Base-by-base conservation (phyloP, 805 yeast species). In the Candida railenensis region DNA sequence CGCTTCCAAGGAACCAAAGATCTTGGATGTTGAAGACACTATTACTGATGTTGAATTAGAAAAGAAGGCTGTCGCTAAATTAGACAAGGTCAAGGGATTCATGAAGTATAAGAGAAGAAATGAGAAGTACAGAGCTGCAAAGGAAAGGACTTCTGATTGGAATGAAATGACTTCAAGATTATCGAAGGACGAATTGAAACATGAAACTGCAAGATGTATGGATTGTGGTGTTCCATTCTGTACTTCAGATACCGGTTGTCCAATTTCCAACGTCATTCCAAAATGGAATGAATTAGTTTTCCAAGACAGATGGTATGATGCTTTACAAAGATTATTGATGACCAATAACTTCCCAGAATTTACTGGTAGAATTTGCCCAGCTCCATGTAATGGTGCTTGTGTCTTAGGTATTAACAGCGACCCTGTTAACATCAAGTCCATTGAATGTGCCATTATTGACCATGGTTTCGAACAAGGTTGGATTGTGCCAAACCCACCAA, bases 161-260 rank as follows among this genome's bases (percentile, higher is more conserved):
- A 81, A 85, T 53, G 98, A 92, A 71, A 78, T 92, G 65, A 83
- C 95, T 11, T 71, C 81, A 12, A 81, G 96, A 46, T 76, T 92
- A 57, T 75, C 89, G 47, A 87, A 88, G 69, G 90, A 87, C 44
- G 98, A 94, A 55, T 84, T 92, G 61, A 81, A 83, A 65, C 81
- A 78, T 65, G 97, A 92, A 74, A 88, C 98, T 48, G 97, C 98
- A 14, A 83, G 99, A 69, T 92, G 99, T 79, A 92, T 94, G 96
- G 98, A 92, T 71, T 92, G 99, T 77, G 99, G 99, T 76, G 95
- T 94, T 58, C 99, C 99, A 48, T 92, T 92, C 82, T 92, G 99
- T 77, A 95, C 92, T 62, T 86, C 96, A 41, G 98, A 92, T 67
- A 87, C 96, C 38, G 99, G 99, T 49, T 92, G 99, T 74, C 99